Conservation (phyloP, 306 rosid genomes). For the Mimosa bimucronata region DNA sequence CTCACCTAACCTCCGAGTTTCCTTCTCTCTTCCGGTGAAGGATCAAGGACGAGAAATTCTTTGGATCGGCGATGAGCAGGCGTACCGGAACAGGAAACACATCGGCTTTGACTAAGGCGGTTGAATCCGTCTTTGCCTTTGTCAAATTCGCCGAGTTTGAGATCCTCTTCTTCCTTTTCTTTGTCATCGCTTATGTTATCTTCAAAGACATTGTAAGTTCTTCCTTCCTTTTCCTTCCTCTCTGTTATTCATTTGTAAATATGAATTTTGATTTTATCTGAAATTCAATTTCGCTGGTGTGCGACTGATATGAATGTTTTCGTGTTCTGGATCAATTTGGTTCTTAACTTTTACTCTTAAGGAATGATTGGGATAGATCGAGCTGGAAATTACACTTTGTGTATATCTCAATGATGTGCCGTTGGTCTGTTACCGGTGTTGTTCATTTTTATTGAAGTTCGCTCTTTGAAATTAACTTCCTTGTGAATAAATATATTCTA, state of each 20-base stretch:
- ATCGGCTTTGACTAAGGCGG: slow-evolving; percentile 58
- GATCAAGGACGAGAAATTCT: not conserved
- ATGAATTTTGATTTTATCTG: not conserved
- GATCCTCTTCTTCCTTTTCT: slow-evolving; percentile 84
- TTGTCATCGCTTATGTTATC: slow-evolving; percentile 68
- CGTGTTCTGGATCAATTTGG: not conserved
- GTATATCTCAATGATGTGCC: not conserved
- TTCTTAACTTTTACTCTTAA: not conserved
- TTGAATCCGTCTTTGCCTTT: slow-evolving; percentile 56
- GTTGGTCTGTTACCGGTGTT: not conserved
- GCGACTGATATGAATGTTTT: not conserved
- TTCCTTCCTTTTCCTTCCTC: not conserved
- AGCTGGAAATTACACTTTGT: not conserved
- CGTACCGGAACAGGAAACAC: slow-evolving; percentile 51
- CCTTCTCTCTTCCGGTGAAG: not conserved
- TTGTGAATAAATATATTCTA: not conserved
- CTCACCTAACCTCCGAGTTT: not conserved
- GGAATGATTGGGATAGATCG: not conserved
- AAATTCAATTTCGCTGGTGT: slow-evolving; percentile 3
- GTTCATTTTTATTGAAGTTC: no score
- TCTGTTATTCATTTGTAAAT: not conserved
- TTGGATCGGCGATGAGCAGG: slow-evolving; percentile 43
- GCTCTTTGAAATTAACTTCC: no score
- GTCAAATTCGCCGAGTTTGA: slow-evolving; percentile 83
- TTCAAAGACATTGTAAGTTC: slow-evolving; percentile 89